A percentile compares a stretch with the other conserved stretches of the same genome.
Conservation (phyloP, 345 rosid species). For the Crucihimalaya himalaica region DNA sequence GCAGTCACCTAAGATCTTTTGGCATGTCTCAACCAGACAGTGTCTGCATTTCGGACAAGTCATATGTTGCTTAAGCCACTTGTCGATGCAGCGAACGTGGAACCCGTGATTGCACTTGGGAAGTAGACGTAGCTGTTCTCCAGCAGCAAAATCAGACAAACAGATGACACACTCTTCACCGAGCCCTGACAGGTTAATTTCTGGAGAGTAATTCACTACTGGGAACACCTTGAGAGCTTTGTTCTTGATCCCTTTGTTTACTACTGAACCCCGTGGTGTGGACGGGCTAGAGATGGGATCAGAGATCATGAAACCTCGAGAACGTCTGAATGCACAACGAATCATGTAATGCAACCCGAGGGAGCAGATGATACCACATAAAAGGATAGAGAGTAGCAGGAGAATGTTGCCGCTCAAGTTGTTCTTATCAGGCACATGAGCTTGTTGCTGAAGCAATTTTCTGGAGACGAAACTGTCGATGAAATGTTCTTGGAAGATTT, state of each 20-base stretch:
- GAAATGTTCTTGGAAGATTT: constrained; percentile 34
- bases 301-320: constrained; percentile 46
- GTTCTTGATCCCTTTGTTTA: constrained; percentile 47
- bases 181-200: constrained; percentile 44
- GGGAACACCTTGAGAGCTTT: constrained; percentile 57
- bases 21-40: constrained; percentile 45
- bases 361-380: constrained; percentile 58
- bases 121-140: constrained; percentile 54
- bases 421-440: constrained; percentile 26
- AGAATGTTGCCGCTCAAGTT: constrained; percentile 49
- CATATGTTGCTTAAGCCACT: constrained; percentile 54
- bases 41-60: constrained; percentile 69
- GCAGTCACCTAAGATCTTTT: constrained; percentile 40
- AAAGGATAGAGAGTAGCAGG: constrained; percentile 49
- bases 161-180: constrained; percentile 66
- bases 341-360: constrained; percentile 53
- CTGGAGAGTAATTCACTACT: constrained; percentile 46
- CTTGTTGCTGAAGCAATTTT: constrained; percentile 42
- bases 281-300: constrained; percentile 37
- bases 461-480: constrained; percentile 36
- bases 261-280: constrained; percentile 21
- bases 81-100: constrained; percentile 56
- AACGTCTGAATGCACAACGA: constrained; percentile 53
- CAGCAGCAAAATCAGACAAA: constrained; percentile 50
- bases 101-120: constrained; percentile 62